Conservation (phyloP, 306 rosid species). For the Trifolium fragiferum region DNA sequence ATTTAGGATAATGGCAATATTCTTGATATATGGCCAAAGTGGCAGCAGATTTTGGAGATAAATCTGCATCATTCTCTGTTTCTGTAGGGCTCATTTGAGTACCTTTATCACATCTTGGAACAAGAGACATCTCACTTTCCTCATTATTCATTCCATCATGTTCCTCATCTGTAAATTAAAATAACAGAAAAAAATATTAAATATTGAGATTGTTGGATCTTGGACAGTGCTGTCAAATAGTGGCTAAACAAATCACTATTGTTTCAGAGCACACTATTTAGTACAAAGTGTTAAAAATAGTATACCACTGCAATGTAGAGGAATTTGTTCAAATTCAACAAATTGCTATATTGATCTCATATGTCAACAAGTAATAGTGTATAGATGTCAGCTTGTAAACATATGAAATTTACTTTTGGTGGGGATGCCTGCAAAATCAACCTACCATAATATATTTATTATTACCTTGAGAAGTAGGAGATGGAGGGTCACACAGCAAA, state of each 20-base stretch:
- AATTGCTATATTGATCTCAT: not conserved
- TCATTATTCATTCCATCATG: slow-evolving; percentile 45
- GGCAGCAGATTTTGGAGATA: slow-evolving; percentile 49
- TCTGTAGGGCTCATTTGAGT: slow-evolving; percentile 72
- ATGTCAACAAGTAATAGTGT: not conserved
- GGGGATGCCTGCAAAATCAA: not conserved
- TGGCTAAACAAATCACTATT: not conserved
- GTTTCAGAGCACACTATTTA: not conserved
- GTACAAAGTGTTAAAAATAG: not conserved
- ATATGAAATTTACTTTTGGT: not conserved
- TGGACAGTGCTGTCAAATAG: not conserved
- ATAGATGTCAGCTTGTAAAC: not conserved
- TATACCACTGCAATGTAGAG: not conserved
- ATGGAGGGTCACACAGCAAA: slow-evolving; percentile 48
- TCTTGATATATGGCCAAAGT: slow-evolving; percentile 46
- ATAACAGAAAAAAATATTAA: slow-evolving; percentile 16
- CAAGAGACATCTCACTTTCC: slow-evolving; percentile 39
- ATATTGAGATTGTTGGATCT: slow-evolving; percentile 11
- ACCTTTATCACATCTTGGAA: slow-evolving; percentile 64
- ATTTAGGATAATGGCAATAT: slow-evolving; percentile 41
- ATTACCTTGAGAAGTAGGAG: slow-evolving; percentile 55
- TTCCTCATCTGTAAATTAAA: slow-evolving; percentile 54
- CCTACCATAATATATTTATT: slow-evolving; percentile 6
- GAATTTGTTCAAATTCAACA: not conserved
- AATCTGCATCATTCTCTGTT: slow-evolving; percentile 47